Base-by-base conservation (phyloP, 305 asterid genomes). In the Striga hermonthica region DNA sequence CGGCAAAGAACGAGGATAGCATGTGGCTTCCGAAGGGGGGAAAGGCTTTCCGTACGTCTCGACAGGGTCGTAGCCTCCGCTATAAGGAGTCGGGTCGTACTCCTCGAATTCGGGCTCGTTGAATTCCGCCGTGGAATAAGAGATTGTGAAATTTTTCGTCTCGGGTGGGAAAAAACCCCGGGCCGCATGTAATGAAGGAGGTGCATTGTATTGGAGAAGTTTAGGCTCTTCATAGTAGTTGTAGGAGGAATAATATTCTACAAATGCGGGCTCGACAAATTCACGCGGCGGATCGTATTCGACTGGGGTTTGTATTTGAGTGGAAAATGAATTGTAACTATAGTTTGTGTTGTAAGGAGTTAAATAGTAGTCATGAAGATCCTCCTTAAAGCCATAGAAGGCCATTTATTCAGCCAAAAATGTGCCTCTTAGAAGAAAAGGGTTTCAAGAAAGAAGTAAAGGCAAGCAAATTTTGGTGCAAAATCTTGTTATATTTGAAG, bases 81-180 rank as follows among this genome's bases (percentile, higher is more conserved):
- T 76, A 28, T 89, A 91, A 31, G 98, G 96, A 9, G 95, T 84
- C 6, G 84, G 81, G 69, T 89, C 93, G 41, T 82, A 85, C n/a
- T 86, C 94, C 8, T 80, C 84, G 64, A 80, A 86, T 35, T 71
- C 82, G 1, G 82, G 71, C 11, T 67, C 84, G 31, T 61, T 72
- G 66, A 76, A 69, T 66, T 80, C 76, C 31, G 40, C 64, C 9
- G 10, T 64, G 0, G 88, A 75, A 58, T 83, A 68, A 9, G 87
- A 74, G 48, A 81, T 10, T 8, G 36, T 41, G 57, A 73, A 75
- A 22, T 22, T 22, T 22, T 57, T 73, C 8, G 81, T 77, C 65
- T 75, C 79, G 1, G 82, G 71, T 44, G 75, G 74, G 64, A 75
- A 50, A 31, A 73, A 11, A 40, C 11, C 64, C 5, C 9, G 62